Base-by-base conservation (phyloP, 176 grass and related monocot genomes). In the Musa schizocarpa region DNA sequence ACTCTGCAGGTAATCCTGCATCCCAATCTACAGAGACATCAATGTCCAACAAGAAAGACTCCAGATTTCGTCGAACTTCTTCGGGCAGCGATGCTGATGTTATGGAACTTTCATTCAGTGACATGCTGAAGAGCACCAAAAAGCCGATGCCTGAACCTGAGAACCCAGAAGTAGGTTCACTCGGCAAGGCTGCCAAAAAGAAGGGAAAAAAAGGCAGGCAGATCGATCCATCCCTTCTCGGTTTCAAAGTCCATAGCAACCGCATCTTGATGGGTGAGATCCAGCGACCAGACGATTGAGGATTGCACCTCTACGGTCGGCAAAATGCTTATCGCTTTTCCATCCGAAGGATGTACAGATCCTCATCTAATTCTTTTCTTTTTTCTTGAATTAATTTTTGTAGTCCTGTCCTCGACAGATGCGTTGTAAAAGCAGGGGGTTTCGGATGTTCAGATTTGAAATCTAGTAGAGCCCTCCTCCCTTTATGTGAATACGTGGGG, bases 211-310 rank as follows among this genome's bases (percentile, higher is more conserved):
- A 95, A 83, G 96, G 96, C 66, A 90, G 88, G 52, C 96, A 99
- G 74, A 99, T 99, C 13, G 96, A 99, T 77, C 96, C 96, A 10
- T 93, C 96, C 34, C 96, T 99, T 75, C 83, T 99, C 5, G 96
- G 96, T 43, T 99, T 99, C 83, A 99, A 99, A 75, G 88, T 99
- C 81, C 96, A 99, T 78, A 99, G 96, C 72, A 99, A 99, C 76
- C 86, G 96, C 72, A 95, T 95, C 66, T 86, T 99, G 91, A 99
- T 94, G 96, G 96, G 96, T 9, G 91, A 99, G 86, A 99, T 99
- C 73, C 86, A 95, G 63, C 88, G 96, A 53, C 87, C 78, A 11
- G 91, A 94, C 53, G 96, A 99, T 74, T 92, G 68, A 75, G 24
- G 9, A 23, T 13, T 54, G 52, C 19, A 13, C 20, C 16, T 73